phyloP scores from a whole-genome alignment of 345 rosid species.

The Hypericum androsaemum region DNA sequence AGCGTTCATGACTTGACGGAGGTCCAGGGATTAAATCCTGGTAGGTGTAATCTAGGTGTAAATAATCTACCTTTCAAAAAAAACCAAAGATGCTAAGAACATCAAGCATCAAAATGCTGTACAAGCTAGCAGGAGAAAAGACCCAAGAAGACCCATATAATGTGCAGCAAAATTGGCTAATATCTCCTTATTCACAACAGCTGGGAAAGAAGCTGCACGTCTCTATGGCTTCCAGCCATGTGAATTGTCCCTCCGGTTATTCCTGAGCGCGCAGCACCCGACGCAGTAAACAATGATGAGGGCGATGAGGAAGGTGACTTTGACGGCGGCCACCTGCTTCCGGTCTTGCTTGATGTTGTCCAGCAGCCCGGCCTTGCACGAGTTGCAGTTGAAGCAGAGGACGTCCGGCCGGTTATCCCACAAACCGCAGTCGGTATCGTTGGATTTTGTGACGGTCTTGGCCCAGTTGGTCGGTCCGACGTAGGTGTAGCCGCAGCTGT shows the following conservation, averaged over 20 bases:
- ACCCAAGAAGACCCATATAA: too few species aligned
- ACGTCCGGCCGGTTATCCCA: conserved; percentile 6
- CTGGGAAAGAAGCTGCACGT: too few species aligned
- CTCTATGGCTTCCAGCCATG: neutral
- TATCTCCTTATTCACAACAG: too few species aligned
- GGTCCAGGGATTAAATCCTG: too few species aligned
- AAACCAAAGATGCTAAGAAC: too few species aligned
- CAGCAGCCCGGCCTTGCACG: conserved; percentile 18
- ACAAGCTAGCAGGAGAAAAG: too few species aligned
- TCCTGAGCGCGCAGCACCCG: conserved; percentile 15
- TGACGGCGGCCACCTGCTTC: conserved; percentile 10
- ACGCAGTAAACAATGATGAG: conserved; percentile 14
- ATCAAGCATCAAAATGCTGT: too few species aligned
- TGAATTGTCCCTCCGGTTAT: conserved; percentile 5
- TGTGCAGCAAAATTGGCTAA: too few species aligned
- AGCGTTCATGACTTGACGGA: too few species aligned
- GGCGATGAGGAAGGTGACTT: conserved; percentile 9
- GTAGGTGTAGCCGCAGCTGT: conserved; percentile 35
- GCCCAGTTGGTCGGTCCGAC: conserved; percentile 38
- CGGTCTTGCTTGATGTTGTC: conserved; percentile 9
- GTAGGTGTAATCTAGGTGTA: too few species aligned
- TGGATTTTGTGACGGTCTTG: neutral
- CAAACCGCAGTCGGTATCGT: conserved; percentile 7
- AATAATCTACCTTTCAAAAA: too few species aligned
- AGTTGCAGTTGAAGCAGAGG: conserved; percentile 15